Evolutionary conservation across 1,284 basidiomycete species (phyloP).

Genomic region (Microbotryum lychnidis-dioicae): DNA sequence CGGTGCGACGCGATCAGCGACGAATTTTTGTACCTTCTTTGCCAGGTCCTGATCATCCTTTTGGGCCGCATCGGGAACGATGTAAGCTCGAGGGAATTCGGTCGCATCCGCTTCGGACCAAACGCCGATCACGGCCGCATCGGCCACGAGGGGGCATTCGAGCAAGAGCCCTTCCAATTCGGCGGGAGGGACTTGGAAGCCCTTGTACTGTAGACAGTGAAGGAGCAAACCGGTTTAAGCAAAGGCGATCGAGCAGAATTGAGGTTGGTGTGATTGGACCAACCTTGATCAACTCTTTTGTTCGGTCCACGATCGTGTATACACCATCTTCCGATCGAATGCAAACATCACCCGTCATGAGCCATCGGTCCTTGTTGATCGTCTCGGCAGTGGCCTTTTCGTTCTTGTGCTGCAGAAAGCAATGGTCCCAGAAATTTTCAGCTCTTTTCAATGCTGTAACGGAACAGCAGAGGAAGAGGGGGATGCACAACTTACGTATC

Average conservation of each 20-base stretch:
- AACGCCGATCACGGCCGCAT: conserved; percentile 30
- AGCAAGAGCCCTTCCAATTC: conserved; percentile 28
- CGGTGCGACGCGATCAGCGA: conserved; percentile 36
- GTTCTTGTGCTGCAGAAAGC: conserved; percentile 10
- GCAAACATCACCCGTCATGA: conserved; percentile 27
- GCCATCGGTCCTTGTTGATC: conserved; percentile 21
- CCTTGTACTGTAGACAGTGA: background rate
- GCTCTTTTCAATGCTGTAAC: no score
- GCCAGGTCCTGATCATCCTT: conserved; percentile 10
- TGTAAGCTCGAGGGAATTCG: conserved; percentile 26
- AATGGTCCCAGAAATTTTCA: no score
- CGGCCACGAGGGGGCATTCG: conserved; percentile 17
- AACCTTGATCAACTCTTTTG: conserved; percentile 25
- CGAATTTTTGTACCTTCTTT: conserved; percentile 13
- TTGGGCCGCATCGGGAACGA: conserved; percentile 17
- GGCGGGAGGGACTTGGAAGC: conserved; percentile 26
- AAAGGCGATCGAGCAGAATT: no score
- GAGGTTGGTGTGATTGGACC: no score
- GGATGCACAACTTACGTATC: background rate
- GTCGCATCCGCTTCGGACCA: conserved; percentile 26
- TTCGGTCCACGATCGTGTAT: conserved; percentile 22
- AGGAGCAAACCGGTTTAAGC: no score
- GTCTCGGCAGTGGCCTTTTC: conserved; percentile 21
- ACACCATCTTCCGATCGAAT: conserved; percentile 9
- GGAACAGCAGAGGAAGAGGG: no score